These are phyloP conservation scores for Fusarium sp. DNA, from an alignment of 2,329 filamentous ascomycete species.

Conservation along the genomic window DNA sequence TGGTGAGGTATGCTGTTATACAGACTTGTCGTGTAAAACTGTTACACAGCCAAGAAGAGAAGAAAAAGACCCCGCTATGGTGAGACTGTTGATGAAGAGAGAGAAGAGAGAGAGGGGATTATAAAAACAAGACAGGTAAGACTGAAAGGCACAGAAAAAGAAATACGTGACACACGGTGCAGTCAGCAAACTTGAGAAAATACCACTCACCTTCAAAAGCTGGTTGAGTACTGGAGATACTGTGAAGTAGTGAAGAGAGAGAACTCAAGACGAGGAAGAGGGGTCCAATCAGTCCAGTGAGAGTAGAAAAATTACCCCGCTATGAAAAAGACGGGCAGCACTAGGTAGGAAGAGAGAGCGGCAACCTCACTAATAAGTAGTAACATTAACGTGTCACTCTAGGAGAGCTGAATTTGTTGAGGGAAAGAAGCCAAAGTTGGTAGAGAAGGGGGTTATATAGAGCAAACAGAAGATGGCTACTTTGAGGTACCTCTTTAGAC, in stretches of 20 bases:
- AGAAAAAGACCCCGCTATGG: slow-evolving; percentile 32
- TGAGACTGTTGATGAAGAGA: slow-evolving; percentile 1
- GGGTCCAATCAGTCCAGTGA: slow-evolving; percentile 41
- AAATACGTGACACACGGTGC: slow-evolving; percentile 23
- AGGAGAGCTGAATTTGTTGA: neutral
- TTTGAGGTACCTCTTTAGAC: neutral
- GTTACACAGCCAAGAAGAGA: slow-evolving; percentile 24
- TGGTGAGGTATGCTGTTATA: slow-evolving; percentile 21
- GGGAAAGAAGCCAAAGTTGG: neutral
- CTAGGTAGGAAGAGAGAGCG: neutral
- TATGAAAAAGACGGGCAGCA: slow-evolving; percentile 30
- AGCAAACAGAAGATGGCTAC: neutral
- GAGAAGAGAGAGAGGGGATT: slow-evolving; percentile 1
- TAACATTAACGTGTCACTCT: slow-evolving; percentile 9
- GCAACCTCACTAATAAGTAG: neutral
- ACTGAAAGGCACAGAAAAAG: slow-evolving; percentile 26
- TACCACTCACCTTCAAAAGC: slow-evolving; percentile 41
- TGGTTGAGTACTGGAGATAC: slow-evolving; percentile 37
- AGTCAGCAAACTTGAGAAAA: slow-evolving; percentile 35
- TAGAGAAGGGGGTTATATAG: neutral
- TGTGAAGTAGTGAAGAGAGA: slow-evolving; percentile 38
- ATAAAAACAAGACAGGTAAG: slow-evolving; percentile 27
- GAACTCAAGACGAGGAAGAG: slow-evolving; percentile 30
- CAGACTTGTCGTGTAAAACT: slow-evolving; percentile 21
- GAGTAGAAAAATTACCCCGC: slow-evolving; percentile 44